A percentile compares a stretch with the other conserved stretches of the same genome.
Evolutionary conservation across 176 grass and related monocot genomes (phyloP).

Genomic region (Musa troglodytarum): DNA sequence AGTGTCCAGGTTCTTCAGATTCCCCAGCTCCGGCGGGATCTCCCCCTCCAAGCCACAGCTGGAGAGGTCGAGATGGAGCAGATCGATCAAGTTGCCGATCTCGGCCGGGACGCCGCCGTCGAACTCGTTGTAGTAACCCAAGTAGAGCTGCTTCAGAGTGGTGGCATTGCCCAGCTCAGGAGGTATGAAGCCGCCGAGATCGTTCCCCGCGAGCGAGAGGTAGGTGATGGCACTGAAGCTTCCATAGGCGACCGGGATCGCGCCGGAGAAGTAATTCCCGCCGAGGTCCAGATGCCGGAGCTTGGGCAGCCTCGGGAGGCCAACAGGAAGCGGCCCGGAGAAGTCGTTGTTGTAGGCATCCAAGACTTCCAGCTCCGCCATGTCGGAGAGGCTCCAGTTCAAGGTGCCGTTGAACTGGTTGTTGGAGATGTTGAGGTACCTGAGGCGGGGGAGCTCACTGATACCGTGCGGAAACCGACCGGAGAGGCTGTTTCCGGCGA

Average conservation of each 20-base stretch:
- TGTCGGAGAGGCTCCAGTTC: conserved; percentile 23
- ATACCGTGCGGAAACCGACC: conserved; percentile 31
- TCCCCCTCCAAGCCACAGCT: conserved; percentile 67
- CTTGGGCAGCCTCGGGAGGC: conserved; percentile 39
- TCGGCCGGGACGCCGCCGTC: conserved; percentile 57
- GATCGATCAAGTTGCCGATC: conserved; percentile 44
- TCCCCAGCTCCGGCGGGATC: conserved; percentile 47
- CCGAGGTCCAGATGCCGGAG: conserved; percentile 73
- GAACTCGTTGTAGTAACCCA: conserved; percentile 87
- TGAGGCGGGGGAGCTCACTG: conserved; percentile 28
- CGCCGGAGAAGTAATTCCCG: conserved; percentile 80
- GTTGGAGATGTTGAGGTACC: conserved; percentile 77
- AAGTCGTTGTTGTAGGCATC: conserved; percentile 91
- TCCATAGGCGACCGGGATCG: conserved; percentile 61
- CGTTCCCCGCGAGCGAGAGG: conserved; percentile 7
- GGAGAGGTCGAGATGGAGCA: conserved; percentile 67
- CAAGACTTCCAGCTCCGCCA: conserved; percentile 46
- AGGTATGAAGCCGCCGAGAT: conserved; percentile 51
- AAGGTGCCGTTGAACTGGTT: conserved; percentile 81
- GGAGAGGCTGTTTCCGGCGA: conserved; percentile 45
- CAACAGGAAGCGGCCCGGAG: conserved; percentile 45
- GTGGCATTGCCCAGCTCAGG: conserved; percentile 58
- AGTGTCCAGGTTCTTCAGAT: conserved; percentile 60
- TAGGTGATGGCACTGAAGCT: conserved; percentile 49
- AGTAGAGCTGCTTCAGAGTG: conserved; percentile 52